Percentiles rank a stretch among this genome's conserved stretches.
phyloP scores from a whole-genome alignment of 2,329 filamentous ascomycete genomes.

The Verticillium isaacii region DNA sequence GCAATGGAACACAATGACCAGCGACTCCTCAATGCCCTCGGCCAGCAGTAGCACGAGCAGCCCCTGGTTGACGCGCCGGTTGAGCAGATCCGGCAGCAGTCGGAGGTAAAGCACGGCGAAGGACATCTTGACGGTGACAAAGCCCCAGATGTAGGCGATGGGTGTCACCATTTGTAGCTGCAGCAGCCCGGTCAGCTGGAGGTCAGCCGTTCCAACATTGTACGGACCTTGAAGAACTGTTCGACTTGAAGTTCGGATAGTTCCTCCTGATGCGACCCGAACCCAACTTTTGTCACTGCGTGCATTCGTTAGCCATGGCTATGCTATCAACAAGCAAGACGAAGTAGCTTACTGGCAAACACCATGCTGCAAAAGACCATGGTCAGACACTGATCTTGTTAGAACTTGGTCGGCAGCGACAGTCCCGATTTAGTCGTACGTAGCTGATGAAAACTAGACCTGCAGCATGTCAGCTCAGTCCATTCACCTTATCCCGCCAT shows the following conservation, averaged over 20 bases:
- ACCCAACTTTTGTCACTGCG: slow-evolving; percentile 11
- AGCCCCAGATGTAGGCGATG: slow-evolving; percentile 12
- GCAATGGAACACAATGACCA: slow-evolving; percentile 13
- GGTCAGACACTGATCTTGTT: slow-evolving; percentile 5
- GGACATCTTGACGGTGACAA: slow-evolving; percentile 13
- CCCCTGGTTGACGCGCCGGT: slow-evolving; percentile 10
- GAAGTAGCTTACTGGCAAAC: slow-evolving; percentile 6
- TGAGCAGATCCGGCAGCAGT: slow-evolving; percentile 10
- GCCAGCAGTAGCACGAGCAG: slow-evolving; percentile 8
- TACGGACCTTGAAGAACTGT: slow-evolving; percentile 6
- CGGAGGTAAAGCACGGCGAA: slow-evolving; percentile 11
- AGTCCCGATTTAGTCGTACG: neutral
- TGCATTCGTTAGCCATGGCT: neutral
- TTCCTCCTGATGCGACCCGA: slow-evolving; percentile 10
- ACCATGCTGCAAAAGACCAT: slow-evolving; percentile 12
- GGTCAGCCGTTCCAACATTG: neutral
- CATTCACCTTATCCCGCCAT: neutral
- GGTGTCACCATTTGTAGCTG: slow-evolving; percentile 12
- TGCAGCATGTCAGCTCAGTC: slow-evolving; percentile 3
- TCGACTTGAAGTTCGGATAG: slow-evolving; percentile 6
- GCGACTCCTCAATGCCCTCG: slow-evolving; percentile 11
- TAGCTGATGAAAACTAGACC: slow-evolving; percentile 10
- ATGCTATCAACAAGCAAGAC: too few species aligned
- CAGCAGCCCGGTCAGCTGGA: neutral
- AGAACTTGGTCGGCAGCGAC: neutral